A percentile compares a stretch with the other conserved stretches of the same genome.
phyloP scores from a whole-genome alignment of 805 yeast species.

The Cyberlindnera mrakii region DNA sequence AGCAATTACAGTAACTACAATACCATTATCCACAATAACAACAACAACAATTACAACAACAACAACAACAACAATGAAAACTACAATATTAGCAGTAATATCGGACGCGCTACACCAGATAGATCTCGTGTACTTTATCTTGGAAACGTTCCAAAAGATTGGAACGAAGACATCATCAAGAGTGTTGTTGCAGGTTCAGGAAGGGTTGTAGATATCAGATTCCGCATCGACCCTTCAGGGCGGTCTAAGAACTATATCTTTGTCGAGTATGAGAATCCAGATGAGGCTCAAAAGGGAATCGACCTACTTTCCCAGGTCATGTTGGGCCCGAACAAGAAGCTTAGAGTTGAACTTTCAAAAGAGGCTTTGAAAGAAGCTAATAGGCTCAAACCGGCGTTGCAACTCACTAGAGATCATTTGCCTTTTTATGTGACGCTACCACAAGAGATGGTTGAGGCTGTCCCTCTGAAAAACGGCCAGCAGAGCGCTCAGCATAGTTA shows the following conservation, averaged over 20 bases:
- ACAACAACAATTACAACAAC: constrained; percentile 8
- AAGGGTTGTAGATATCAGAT: constrained; percentile 57
- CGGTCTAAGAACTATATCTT: constrained; percentile 65
- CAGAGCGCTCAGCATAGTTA: constrained; percentile 2
- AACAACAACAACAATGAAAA: neutral
- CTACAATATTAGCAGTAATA: neutral
- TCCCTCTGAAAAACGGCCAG: neutral
- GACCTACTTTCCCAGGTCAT: constrained; percentile 37
- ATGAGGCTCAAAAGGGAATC: constrained; percentile 47
- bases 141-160: constrained; percentile 64
- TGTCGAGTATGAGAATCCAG: constrained; percentile 48
- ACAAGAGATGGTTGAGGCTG: constrained; percentile 11
- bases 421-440: constrained; percentile 59
- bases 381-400: constrained; percentile 36
- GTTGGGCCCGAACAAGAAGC: constrained; percentile 36
- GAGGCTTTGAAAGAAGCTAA: constrained; percentile 42
- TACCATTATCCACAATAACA: neutral
- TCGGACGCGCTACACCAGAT: neutral
- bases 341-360: constrained; percentile 55
- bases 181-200: constrained; percentile 72
- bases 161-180: constrained; percentile 60
- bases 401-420: constrained; percentile 37
- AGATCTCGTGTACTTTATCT: constrained; percentile 41
- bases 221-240: constrained; percentile 32
- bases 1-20: neutral